Conservation (phyloP, 2,329 filamentous ascomycete species). For the Penicillium sp. region DNA sequence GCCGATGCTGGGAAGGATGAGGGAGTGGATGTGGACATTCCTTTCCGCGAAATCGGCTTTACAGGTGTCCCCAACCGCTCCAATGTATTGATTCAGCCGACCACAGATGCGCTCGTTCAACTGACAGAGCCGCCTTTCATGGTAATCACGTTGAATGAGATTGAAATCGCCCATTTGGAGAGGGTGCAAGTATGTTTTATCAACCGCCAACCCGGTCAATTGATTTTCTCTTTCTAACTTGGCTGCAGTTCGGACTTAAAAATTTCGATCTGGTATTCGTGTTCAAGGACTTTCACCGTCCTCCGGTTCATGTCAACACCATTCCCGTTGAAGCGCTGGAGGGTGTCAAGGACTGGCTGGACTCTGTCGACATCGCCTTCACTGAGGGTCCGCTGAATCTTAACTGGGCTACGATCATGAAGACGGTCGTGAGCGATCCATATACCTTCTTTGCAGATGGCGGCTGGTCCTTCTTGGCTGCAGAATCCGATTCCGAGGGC, state of each 20-base stretch:
- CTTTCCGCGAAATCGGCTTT: conserved; percentile 93
- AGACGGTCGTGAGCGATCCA: conserved; percentile 89
- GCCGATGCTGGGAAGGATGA: conserved; percentile 90
- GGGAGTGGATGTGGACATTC: conserved; percentile 88
- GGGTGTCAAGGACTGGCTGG: conserved; percentile 94
- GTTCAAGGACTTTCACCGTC: conserved; percentile 92
- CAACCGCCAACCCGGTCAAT: too few relatives aligned
- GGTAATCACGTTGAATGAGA: conserved; percentile 89
- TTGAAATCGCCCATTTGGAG: conserved; percentile 92
- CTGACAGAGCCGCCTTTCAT: conserved; percentile 95
- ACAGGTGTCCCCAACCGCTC: conserved; percentile 93
- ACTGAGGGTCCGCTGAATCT: conserved; percentile 93
- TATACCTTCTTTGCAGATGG: conserved; percentile 94
- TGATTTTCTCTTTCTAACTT: too few relatives aligned
- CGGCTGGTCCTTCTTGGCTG: conserved; percentile 87
- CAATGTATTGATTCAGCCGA: conserved; percentile 91
- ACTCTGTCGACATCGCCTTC: conserved; percentile 90
- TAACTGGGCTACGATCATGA: conserved; percentile 99
- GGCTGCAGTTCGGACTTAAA: conserved; percentile 77
- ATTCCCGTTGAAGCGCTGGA: conserved; percentile 94
- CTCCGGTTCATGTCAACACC: conserved; percentile 92
- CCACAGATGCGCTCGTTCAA: conserved; percentile 94
- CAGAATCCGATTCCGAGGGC: conserved; percentile 79
- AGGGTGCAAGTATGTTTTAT: conserved; percentile 60
- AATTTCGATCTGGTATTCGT: conserved; percentile 99